Evolutionary conservation across 2,329 filamentous ascomycete genomes (phyloP).

Genomic region (Fusarium caatingaense): DNA sequence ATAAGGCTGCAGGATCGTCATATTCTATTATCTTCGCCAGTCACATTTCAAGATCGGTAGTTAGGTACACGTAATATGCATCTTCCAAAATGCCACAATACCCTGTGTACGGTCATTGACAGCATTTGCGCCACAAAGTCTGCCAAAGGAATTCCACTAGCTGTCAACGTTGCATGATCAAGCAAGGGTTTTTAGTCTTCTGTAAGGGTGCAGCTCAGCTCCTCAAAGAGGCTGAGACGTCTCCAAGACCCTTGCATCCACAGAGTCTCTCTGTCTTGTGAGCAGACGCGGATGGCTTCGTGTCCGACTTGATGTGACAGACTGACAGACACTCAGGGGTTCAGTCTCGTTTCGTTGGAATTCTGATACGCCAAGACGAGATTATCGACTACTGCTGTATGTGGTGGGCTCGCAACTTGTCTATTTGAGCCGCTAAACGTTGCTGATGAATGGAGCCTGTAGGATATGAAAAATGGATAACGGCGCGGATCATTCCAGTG

Average conservation of each 20-base stretch:
- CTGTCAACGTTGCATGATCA: not conserved
- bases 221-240: not conserved
- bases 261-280: not conserved
- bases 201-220: not conserved
- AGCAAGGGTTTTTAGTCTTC: not conserved
- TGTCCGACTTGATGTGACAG: not conserved
- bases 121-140: not conserved
- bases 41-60: not conserved
- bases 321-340: not conserved
- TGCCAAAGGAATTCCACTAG: not conserved
- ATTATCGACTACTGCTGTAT: constrained; percentile 1
- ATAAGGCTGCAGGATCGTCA: not conserved
- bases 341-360: constrained; percentile 3
- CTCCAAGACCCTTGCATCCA: not conserved
- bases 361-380: constrained; percentile 21
- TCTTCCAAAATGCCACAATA: not conserved
- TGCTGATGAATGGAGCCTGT: not conserved
- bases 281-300: not conserved
- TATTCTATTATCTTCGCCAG: not conserved
- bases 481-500: not conserved
- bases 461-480: constrained; percentile 19
- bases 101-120: not conserved
- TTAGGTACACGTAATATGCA: not conserved
- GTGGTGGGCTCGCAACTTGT: not conserved
- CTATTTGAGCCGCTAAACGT: constrained; percentile 2